Evolutionary conservation across 257 asterid species (phyloP), one percentile per base, ranked within the genome.

Genomic region (Solanum pinnatisectum): DNA sequence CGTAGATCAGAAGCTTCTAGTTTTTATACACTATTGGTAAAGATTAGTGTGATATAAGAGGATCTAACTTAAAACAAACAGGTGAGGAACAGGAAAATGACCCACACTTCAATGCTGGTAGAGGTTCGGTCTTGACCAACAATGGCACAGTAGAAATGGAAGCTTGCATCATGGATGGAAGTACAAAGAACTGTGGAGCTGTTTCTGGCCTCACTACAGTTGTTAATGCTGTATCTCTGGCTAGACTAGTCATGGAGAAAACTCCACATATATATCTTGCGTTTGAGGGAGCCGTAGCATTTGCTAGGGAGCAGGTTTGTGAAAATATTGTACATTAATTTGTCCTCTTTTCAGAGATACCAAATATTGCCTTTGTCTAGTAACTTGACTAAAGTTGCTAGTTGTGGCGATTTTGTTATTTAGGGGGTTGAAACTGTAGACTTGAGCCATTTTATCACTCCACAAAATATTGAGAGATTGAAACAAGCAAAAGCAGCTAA

Each of bases 91-190:
- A 96, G 86, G 99, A 96, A 89, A 95, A 96, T 85, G 39, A 92
- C 84, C 96, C 96, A 5, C 85, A 92, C 90, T 97, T 91, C 86
- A 97, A 97, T 90, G 98, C 98, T 36, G 98, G 99, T n/a, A 91
- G 85, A 91, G 99, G 98, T n/a, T 97, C 98, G 44, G 98, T 97
- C 32, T 89, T 97, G 89, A 96, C 96, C 8, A 87, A 87, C 92
- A 91, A 91, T 44, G 99, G 98, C 73, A 95, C 98, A 9, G 95
- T 95, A 12, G 99, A 97, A 92, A 97, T 97, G 99, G 99, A 97
- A 90, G 99, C 99, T 89, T 94, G 94, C 88, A 93, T 97, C 85
- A 97, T 97, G 98, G 98, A 95, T 88, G 99, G 99, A 30, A 92
- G 88, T 59, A 92, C 96, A 10, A 96, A 94, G 94, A 91, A 81